Percentiles rank a stretch among this genome's conserved stretches.
These are phyloP conservation scores for Claviceps africana DNA, from an alignment of 2,329 filamentous ascomycete genomes.

Conservation along the genomic window DNA sequence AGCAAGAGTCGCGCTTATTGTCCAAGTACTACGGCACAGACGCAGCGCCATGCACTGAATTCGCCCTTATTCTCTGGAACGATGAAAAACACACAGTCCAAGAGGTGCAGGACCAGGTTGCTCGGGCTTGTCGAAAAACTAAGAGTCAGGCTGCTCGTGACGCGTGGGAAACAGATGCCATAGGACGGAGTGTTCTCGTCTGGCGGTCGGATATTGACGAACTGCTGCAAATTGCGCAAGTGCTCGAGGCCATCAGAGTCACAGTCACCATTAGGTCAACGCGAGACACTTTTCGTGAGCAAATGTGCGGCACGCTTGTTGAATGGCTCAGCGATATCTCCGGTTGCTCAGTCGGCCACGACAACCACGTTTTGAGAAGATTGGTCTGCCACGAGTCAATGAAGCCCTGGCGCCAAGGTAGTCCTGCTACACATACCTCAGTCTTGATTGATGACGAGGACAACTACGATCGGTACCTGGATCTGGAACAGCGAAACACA, in stretches of 20 bases:
- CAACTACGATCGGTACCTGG: constrained; percentile 34
- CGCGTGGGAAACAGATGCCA: constrained; percentile 77
- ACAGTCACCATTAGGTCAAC: constrained; percentile 90
- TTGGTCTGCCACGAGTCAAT: constrained; percentile 86
- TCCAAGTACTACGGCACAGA: constrained; percentile 55
- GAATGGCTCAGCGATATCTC: constrained; percentile 93
- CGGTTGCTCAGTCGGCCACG: constrained; percentile 70
- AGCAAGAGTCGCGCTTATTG: constrained; percentile 61
- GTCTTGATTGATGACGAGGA: constrained; percentile 30
- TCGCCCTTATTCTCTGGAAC: constrained; percentile 84
- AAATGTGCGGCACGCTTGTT: constrained; percentile 97
- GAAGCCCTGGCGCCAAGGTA: constrained; percentile 75
- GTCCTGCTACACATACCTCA: constrained; percentile 59
- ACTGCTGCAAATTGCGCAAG: constrained; percentile 64
- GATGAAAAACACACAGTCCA: constrained; percentile 95
- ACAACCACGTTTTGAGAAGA: constrained; percentile 64
- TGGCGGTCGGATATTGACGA: constrained; percentile 58
- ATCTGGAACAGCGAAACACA: no score
- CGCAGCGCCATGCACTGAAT: constrained; percentile 40
- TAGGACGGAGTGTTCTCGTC: constrained; percentile 74
- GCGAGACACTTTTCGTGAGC: constrained; percentile 88
- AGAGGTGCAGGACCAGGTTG: constrained; percentile 82
- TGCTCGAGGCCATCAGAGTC: constrained; percentile 90
- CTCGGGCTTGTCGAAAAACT: constrained; percentile 68
- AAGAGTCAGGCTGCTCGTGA: constrained; percentile 54